Base-by-base conservation (phyloP, 495 filamentous ascomycete genomes). In the Thermothielavioides terrestris region DNA sequence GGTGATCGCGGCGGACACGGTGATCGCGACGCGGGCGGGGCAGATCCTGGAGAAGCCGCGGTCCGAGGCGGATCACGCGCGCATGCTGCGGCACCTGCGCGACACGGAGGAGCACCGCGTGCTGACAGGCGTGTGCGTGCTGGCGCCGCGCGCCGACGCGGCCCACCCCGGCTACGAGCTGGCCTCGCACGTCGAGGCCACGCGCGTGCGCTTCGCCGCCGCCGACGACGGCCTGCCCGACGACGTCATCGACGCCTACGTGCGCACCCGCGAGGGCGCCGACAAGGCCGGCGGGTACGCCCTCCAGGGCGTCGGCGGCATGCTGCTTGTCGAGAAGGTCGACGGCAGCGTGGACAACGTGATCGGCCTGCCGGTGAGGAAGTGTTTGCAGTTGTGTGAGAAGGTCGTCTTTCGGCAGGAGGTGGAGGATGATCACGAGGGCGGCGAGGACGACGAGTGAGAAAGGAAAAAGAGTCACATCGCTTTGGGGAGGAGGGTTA, bases 241-340 rank as follows among this genome's bases (percentile, higher is more conserved):
- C 37, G 69, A 72, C 35, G 73, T 74, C 5, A 80, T 98, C 26
- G 65, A 85, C 63, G 78, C 82, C 22, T 98, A 98, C 73, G 89
- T 98, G 48, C 73, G 73, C 51, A 97, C 91, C 28, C 74, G 94
- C 35, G 94, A 98, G 71, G 92, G 94, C 1, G 88, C 75, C 21
- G 92, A 98, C 68, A 98, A 97, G 75, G 94, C 92, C 0, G 92
- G 92, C 1, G 94, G 92, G 0, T 98, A 98, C 68, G 94, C 88
- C 9, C 73, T 97, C 36, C 92, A 98, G 67, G 90, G 90, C 2
- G 62, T 91, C 2, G 92, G 88, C n/a, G 78, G 81, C 2, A 64
- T 75, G 58, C 76, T 95, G 55, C 62, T 97, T 49, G 77, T 98
- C 15, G 89, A 95, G 67, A 82, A 75, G 67, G 84, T 98, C 48